These are phyloP conservation scores for Phytophthora pluvialis DNA, from an alignment of 352 stramenopile species.

Conservation along the genomic window DNA sequence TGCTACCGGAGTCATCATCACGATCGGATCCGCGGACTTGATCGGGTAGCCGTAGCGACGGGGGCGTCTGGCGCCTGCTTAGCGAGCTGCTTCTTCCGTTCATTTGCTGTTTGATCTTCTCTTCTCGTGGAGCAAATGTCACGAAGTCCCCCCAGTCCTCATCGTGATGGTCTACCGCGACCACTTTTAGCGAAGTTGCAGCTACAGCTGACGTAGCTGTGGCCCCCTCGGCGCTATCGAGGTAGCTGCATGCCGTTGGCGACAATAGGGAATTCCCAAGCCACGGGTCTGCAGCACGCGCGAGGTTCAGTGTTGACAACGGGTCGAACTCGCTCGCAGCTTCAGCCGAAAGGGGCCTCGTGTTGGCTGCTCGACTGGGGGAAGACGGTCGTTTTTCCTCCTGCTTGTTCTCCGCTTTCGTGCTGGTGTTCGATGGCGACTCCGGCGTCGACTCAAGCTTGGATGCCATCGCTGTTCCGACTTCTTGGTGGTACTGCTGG, in stretches of 20 bases:
- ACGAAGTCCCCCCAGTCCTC: conserved; percentile 76
- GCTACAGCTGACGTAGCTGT: conserved; percentile 25
- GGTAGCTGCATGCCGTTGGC: conserved; percentile 22
- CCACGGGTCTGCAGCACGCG: conserved; percentile 57
- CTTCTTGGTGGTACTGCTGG: conserved; percentile 36
- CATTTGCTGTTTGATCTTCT: conserved; percentile 14
- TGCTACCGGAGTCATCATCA: conserved; percentile 16
- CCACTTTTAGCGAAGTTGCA: conserved; percentile 47
- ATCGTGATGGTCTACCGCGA: conserved; percentile 35
- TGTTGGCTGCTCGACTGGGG: conserved; percentile 14
- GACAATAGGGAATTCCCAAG: conserved; percentile 49
- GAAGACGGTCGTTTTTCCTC: conserved; percentile 23
- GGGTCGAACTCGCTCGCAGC: conserved; percentile 56
- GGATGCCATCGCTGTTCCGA: conserved; percentile 11
- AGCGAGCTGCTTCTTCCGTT: conserved; percentile 3
- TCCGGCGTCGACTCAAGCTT: conserved; percentile 27
- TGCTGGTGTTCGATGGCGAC: conserved; percentile 3
- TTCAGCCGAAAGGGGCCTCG: conserved; percentile 14
- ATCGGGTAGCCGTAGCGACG: conserved; percentile 11
- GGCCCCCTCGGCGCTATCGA: conserved; percentile 21
- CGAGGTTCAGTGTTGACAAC: conserved; percentile 54
- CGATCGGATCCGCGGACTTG: conserved; percentile 5
- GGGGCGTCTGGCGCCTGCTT: background rate
- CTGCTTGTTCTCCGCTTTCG: conserved; percentile 17
- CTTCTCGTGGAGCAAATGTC: conserved; percentile 31